Base-by-base conservation (phyloP, 208 protist genomes). In the Acanthamoeba lenticulata region DNA sequence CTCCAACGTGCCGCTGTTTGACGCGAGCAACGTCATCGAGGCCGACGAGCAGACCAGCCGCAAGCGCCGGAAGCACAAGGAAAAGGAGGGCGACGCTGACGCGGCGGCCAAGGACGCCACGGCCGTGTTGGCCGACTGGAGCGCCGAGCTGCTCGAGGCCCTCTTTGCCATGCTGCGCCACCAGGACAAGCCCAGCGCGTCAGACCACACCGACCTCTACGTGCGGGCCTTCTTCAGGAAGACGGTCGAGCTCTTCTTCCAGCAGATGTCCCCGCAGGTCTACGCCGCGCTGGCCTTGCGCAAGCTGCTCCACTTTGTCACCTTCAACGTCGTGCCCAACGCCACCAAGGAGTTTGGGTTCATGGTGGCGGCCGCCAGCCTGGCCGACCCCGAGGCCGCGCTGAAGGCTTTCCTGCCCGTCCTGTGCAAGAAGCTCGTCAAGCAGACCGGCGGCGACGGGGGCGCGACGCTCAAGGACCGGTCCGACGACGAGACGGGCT, bases 241-340 rank as follows among this genome's bases (percentile, higher is more conserved):
- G 29, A 74, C 36, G 40, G 47, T 92, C 19, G 57, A 92, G 11
- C 60, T 92, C 13, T 92, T 92, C 44, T 92, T 92, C 60, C 47
- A 57, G 55, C 86, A 92, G 47, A 17, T 92, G 9, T 92, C 86
- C 24, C 86, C 86, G 27, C n/a, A 65, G 29, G 9, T 92, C 15
- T 74, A 74, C 44, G 29, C 47, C 47, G 32, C 29, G 38, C 29
- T 92, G 36, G 69, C 57, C 44, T 47, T 74, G 29, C n/a, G n/a
- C 19, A 92, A 92, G 86, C 38, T 92, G 55, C 36, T 45, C 36
- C 86, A 74, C 24, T 74, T 47, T 17, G 29, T 92, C 29, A 77
- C 52, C 29, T 74, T 74, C 57, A 92, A 65, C 44, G 40, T 92
- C 2, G 29, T 40, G 4, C 17, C 60, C 32, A 92, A 92, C 42